A percentile compares a stretch with the other conserved stretches of the same genome.
Conservation (phyloP, 306 rosid species). For the Cercis canadensis region DNA sequence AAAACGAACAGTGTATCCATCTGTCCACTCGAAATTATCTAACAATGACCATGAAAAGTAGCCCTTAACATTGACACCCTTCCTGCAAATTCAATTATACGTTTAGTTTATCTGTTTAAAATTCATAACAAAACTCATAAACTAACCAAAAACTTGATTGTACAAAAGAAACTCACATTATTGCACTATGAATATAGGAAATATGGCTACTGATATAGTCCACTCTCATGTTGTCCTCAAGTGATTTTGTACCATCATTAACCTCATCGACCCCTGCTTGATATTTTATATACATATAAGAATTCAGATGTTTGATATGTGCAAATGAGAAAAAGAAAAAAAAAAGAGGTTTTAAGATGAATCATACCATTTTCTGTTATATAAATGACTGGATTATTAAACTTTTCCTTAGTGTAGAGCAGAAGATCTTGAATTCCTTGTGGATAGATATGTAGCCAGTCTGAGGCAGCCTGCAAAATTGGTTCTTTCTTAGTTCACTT, state of each 20-base stretch:
- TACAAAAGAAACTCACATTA: conserved; percentile 33
- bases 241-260: conserved; percentile 31
- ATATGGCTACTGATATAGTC: conserved; percentile 32
- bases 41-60: conserved; percentile 60
- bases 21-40: conserved; percentile 47
- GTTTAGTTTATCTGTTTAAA: no score
- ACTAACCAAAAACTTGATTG: not conserved
- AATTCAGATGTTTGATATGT: not conserved
- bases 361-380: conserved; percentile 62
- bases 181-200: conserved; percentile 29
- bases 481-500: no score
- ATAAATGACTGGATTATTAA: conserved; percentile 49
- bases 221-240: conserved; percentile 38
- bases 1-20: conserved; percentile 45
- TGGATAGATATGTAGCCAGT: conserved; percentile 52
- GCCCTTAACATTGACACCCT: conserved; percentile 50
- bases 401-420: conserved; percentile 46
- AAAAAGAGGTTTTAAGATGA: not conserved
- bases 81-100: conserved; percentile 8
- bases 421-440: conserved; percentile 50
- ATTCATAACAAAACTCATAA: not conserved
- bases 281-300: not conserved
- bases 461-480: conserved; percentile 38
- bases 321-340: not conserved
- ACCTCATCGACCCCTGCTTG: conserved; percentile 36